Evolutionary conservation across 257 asterid species (phyloP).

Genomic region (Linaria vulgaris): DNA sequence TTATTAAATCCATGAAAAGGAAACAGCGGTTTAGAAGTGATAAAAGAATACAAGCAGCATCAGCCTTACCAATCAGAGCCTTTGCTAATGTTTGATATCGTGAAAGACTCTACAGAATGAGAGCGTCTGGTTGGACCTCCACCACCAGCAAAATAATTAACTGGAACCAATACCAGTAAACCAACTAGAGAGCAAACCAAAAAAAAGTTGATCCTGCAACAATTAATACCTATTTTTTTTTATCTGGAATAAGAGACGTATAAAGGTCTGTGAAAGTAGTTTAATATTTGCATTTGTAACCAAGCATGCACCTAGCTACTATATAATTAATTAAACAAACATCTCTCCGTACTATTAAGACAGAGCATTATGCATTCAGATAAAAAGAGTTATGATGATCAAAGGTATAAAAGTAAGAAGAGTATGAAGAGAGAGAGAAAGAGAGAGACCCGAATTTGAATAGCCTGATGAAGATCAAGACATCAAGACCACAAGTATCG

Average conservation of each 20-base stretch:
- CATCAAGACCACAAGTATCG: constrained; percentile 76
- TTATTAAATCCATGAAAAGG: too few species aligned
- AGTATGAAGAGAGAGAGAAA: too few species aligned
- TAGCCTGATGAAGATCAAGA: constrained; percentile 63
- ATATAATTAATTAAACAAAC: too few species aligned
- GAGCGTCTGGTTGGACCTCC: constrained; percentile 32
- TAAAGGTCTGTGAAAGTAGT: not conserved
- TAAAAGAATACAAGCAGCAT: too few species aligned
- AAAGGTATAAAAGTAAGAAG: too few species aligned
- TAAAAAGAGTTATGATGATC: too few species aligned
- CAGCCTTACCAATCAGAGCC: constrained; percentile 74
- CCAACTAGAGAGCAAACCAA: constrained; percentile 71
- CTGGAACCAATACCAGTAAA: constrained; percentile 62
- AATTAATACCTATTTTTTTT: constrained; percentile 17
- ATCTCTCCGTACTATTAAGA: too few species aligned
- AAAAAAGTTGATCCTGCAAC: constrained; percentile 83
- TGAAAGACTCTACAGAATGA: constrained; percentile 70
- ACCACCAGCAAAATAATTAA: constrained; percentile 61
- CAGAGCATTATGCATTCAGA: too few species aligned
- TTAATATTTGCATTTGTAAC: too few species aligned
- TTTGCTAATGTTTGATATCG: constrained; percentile 67
- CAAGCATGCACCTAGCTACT: too few species aligned
- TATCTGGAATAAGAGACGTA: constrained; percentile 21
- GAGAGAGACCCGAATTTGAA: constrained; percentile 70
- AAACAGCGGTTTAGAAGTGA: not conserved